phyloP scores from a whole-genome alignment of 192 early-diverging fungal genomes.

The Kappamyces sp. region DNA sequence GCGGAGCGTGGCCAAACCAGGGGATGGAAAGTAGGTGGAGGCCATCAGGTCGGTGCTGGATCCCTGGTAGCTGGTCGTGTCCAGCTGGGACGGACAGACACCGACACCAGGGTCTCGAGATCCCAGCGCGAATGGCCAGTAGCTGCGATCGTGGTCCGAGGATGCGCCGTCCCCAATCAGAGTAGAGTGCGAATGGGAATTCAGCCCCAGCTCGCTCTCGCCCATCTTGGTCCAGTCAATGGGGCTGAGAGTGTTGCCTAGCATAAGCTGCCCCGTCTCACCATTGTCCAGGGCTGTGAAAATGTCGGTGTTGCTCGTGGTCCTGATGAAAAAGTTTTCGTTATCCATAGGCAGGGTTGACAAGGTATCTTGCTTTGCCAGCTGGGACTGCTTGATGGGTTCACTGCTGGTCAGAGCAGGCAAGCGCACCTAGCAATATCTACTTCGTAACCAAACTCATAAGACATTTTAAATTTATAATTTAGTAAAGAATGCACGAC shows the following conservation, averaged over 20 bases:
- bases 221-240: constrained; percentile 14
- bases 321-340: constrained; percentile 7
- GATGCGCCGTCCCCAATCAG: constrained; percentile 1
- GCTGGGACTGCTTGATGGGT: not conserved
- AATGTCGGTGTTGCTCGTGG: constrained; percentile 11
- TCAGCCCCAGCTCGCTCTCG: constrained; percentile 5
- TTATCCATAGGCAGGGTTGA: not conserved
- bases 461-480: no score
- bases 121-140: constrained; percentile 12
- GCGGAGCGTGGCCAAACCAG: no score
- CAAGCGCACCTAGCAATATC: no score
- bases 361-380: constrained; percentile 9
- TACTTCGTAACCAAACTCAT: no score
- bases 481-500: no score
- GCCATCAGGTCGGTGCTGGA: no score
- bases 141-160: not conserved
- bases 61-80: not conserved
- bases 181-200: constrained; percentile 6
- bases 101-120: not conserved
- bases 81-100: constrained; percentile 8
- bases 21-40: no score
- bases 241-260: not conserved
- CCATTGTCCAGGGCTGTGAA: constrained; percentile 6
- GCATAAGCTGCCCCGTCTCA: not conserved
- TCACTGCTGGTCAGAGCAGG: not conserved